Evolutionary conservation across 2,329 filamentous ascomycete genomes (phyloP), one percentile per base, ranked within the genome.

Genomic region (Teratosphaeria viscida): DNA sequence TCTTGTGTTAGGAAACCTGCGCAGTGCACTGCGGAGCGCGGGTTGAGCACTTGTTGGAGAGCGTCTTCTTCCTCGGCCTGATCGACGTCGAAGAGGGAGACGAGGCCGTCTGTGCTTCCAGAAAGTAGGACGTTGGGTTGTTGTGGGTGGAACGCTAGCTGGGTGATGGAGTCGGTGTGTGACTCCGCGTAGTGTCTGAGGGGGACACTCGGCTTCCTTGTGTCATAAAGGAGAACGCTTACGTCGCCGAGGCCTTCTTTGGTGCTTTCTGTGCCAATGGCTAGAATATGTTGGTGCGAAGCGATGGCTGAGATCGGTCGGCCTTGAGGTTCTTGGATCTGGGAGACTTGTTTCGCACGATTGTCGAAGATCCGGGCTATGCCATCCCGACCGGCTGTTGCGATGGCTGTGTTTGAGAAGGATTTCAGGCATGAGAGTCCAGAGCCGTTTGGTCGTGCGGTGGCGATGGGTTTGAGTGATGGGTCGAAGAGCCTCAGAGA

Each of bases 31-130:
- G 88, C 89, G 37, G 85, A 83, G 43, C 83, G 81, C 69, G 89
- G 87, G 72, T 92, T 92, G 71, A 92, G 85, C 12, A 90, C 88
- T 73, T 90, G 87, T 60, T 88, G 78, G 23, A 91, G 77, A 0
- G 89, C 85, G 54, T 92, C 89, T 69, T 92, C 89, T 73, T 92
- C 89, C 65, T 89, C 86, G 19, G 78, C 74, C 60, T 89, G 80
- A 55, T 80, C 79, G 19, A 83, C 87, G 74, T 94, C 86, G 74
- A 87, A 89, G 54, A 92, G 77, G 68, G 88, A 91, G 67, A 92
- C 81, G 1, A 92, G 81, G 6, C 88, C 88, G 73, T 94, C 89
- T 14, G 88, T 92, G 43, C 87, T 90, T 52, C 87, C 88, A 1
- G 88, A 90, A 11, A 92, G 78, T 5, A 92, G 80, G 16, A 88